These are phyloP conservation scores for Fraxinus albicans DNA, from an alignment of 305 asterid genomes.

Conservation along the genomic window DNA sequence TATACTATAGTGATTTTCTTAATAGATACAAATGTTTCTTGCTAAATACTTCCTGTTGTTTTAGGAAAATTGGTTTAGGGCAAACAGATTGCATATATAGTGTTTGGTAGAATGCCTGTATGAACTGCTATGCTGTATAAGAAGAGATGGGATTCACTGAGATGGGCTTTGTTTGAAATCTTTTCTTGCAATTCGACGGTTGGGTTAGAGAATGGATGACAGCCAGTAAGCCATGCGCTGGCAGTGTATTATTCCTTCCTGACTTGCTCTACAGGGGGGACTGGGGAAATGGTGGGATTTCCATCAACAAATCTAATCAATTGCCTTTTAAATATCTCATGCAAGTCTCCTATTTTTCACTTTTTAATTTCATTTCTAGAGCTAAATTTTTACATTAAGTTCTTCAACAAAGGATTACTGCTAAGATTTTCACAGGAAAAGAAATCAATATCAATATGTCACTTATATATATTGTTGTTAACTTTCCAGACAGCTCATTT, in stretches of 20 bases:
- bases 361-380: background rate
- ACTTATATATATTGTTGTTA: background rate
- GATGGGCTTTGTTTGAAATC: background rate
- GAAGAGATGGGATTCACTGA: background rate
- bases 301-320: background rate
- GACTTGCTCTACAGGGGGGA: background rate
- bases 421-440: background rate
- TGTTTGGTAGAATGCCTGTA: background rate
- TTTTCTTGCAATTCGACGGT: background rate
- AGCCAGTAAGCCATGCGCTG: background rate
- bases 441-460: background rate
- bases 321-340: background rate
- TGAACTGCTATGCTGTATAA: background rate
- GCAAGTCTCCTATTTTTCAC: background rate
- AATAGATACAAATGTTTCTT: background rate
- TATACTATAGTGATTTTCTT: background rate
- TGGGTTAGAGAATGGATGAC: background rate
- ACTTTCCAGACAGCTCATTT: background rate
- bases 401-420: background rate
- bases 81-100: background rate
- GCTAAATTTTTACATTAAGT: background rate
- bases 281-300: background rate
- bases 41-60: background rate
- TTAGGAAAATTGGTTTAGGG: background rate
- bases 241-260: background rate